Conservation (phyloP, 1,284 basidiomycete species). For the Fomitopsis betulina region DNA sequence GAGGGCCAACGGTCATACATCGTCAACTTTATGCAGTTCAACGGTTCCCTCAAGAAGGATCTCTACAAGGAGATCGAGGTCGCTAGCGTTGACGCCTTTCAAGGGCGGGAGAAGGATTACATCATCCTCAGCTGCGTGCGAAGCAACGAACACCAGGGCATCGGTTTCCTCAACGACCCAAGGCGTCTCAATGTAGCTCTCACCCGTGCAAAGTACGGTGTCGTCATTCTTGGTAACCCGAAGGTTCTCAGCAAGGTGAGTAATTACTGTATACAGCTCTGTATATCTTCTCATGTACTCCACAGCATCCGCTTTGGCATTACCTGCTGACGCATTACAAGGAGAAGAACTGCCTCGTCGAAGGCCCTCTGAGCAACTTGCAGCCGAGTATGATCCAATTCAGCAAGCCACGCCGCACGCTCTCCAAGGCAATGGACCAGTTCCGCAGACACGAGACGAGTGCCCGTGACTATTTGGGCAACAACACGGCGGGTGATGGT, state of each 20-base stretch:
- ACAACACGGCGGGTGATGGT: slow-evolving; percentile 44
- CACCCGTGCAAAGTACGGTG: slow-evolving; percentile 96
- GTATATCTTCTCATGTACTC: slow-evolving; percentile 13
- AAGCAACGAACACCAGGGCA: slow-evolving; percentile 99
- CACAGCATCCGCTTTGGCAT: slow-evolving; percentile 92
- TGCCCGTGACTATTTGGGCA: slow-evolving; percentile 65
- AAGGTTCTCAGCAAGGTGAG: slow-evolving; percentile 97
- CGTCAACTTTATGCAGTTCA: slow-evolving; percentile 99
- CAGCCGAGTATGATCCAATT: slow-evolving; percentile 99
- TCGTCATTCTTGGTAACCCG: slow-evolving; percentile 97
- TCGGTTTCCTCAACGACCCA: slow-evolving; percentile 98
- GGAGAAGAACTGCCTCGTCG: slow-evolving; percentile 91
- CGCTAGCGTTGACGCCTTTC: slow-evolving; percentile 98
- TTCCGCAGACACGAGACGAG: slow-evolving; percentile 87
- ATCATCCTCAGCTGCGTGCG: slow-evolving; percentile 99
- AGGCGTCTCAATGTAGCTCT: slow-evolving; percentile 95
- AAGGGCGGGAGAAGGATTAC: slow-evolving; percentile 99
- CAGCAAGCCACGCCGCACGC: slow-evolving; percentile 86
- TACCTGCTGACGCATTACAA: slow-evolving; percentile 98
- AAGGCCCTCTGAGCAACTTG: slow-evolving; percentile 94
- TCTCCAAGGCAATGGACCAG: slow-evolving; percentile 84
- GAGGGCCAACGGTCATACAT: slow-evolving; percentile 99
- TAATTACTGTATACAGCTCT: slow-evolving; percentile 5
- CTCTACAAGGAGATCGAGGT: slow-evolving; percentile 99
- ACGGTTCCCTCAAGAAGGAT: slow-evolving; percentile 97